Conservation (phyloP, 345 rosid species). For the Melastoma malabathricum region DNA sequence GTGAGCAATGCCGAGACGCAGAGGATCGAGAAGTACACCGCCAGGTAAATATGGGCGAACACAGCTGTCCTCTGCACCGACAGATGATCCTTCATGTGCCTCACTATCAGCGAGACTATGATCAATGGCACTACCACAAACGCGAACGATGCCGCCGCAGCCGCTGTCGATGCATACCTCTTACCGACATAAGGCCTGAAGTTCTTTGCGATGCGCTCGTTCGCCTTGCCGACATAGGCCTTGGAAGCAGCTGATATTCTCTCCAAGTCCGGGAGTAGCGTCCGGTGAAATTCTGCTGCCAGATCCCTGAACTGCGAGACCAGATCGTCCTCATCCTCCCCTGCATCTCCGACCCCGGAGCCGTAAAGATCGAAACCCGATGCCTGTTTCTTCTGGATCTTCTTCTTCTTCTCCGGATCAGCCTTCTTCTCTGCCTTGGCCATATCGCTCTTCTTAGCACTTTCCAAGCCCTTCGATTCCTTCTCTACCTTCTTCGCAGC, state of each 20-base stretch:
- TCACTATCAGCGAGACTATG: constrained; percentile 64
- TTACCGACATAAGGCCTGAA: constrained; percentile 74
- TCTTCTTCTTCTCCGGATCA: constrained; percentile 5
- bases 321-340: constrained; percentile 47
- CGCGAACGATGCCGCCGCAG: constrained; percentile 47
- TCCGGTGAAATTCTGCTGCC: constrained; percentile 55
- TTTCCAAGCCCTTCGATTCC: constrained; percentile 15
- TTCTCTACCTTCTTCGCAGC: too few species aligned
- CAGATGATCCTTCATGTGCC: constrained; percentile 70
- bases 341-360: constrained; percentile 47
- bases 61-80: constrained; percentile 72
- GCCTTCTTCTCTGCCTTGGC: constrained; percentile 4
- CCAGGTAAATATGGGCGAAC: constrained; percentile 82
- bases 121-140: constrained; percentile 68
- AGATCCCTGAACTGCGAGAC: constrained; percentile 65
- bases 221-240: constrained; percentile 60
- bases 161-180: constrained; percentile 59
- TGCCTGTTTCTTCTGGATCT: constrained; percentile 9
- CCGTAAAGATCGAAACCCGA: constrained; percentile 9
- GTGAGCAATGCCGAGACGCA: constrained; percentile 57
- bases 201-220: constrained; percentile 65
- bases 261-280: constrained; percentile 69
- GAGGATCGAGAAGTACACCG: constrained; percentile 86
- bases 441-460: constrained; percentile 42
- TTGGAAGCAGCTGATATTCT: constrained; percentile 63